Base-by-base conservation (phyloP, 176 grass and related monocot genomes). In the Bothriochloa decipiens region DNA sequence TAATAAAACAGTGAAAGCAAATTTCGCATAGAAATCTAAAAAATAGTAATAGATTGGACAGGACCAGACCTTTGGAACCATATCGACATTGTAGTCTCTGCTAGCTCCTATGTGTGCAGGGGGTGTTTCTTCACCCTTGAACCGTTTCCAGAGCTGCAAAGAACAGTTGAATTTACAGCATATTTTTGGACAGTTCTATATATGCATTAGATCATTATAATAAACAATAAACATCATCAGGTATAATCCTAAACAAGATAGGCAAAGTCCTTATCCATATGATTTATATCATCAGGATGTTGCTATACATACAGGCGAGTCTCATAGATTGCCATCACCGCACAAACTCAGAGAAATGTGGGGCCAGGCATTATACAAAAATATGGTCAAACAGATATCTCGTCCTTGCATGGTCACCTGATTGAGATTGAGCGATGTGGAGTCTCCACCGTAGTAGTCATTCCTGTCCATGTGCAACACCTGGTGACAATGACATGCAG, bases 1-100 rank as follows among this genome's bases (percentile, higher is more conserved):
- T 43, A 43, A 68, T 1, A 29, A 5, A n/a, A 37, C 8, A 32
- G 70, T 18, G 37, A 26, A 3, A 22, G 66, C 0, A 20, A 5
- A 53, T 53, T 20, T 58, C 7, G 2, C 8, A 23, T 25, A 61
- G 9, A 10, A 23, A 61, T 25, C 46, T 50, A 17, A 42, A 23
- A 58, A 52, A 65, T 17, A 36, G 3, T 16, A 49, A 2, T 10
- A 36, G 32, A 15, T n/a, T 55, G 79, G 22, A 53, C 16, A 63
- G 39, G 29, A 42, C 6, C 33, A 69, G 29, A 97, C 95, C 90
- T 97, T 97, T 81, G 95, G 95, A 82, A 94, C 68, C 95, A 97
- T 97, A 40, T 97, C 95, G 11, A 97, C 95, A 29, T 97, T 97
- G 84, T 97, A 97, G 52, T 97, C 95, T 85, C 82, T 97, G 90